A percentile compares a stretch with the other conserved stretches of the same genome.
Conservation (phyloP, 495 filamentous ascomycete species). For the Aspergillus ostianus region DNA sequence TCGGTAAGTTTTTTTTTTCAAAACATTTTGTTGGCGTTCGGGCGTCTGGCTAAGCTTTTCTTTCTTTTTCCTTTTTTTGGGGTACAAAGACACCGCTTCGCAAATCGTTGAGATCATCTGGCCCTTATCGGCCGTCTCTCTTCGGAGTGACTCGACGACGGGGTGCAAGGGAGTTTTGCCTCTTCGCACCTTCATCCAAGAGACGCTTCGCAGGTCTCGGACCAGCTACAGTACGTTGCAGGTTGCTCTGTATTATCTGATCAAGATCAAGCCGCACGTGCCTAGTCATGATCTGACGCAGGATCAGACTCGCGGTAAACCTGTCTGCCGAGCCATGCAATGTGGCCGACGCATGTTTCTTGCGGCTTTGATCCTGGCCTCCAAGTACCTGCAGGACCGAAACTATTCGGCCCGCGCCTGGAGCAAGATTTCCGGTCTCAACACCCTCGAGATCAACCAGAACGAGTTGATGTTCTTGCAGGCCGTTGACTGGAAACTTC, state of each 20-base stretch:
- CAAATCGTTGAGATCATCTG: slow-evolving; percentile 98
- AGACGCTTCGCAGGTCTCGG: slow-evolving; percentile 89
- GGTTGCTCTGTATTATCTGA: slow-evolving; percentile 93
- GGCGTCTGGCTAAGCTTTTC: slow-evolving; percentile 21
- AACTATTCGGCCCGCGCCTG: slow-evolving; percentile 96
- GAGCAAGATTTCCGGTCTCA: slow-evolving; percentile 96
- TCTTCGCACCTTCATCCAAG: slow-evolving; percentile 92
- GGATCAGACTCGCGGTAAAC: slow-evolving; percentile 77
- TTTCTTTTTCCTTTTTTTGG: background rate
- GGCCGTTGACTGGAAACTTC: slow-evolving; percentile 90
- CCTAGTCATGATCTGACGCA: slow-evolving; percentile 80
- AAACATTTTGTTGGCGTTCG: slow-evolving; percentile 22
- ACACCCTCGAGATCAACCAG: slow-evolving; percentile 87
- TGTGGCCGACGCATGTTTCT: slow-evolving; percentile 98
- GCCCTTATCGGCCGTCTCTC: slow-evolving; percentile 61
- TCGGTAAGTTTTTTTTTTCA: slow-evolving; percentile 76
- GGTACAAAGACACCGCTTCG: slow-evolving; percentile 79
- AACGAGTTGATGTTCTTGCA: slow-evolving; percentile 92
- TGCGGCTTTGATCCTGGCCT: slow-evolving; percentile 86
- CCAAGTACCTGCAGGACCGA: slow-evolving; percentile 96
- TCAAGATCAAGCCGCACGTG: slow-evolving; percentile 89
- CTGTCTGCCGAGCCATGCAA: slow-evolving; percentile 77
- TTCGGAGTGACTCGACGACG: slow-evolving; percentile 44
- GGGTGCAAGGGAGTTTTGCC: slow-evolving; percentile 73
- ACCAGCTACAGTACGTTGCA: slow-evolving; percentile 97